Conservation (phyloP, 441 rosid genomes). For the Croton laevigatus region DNA sequence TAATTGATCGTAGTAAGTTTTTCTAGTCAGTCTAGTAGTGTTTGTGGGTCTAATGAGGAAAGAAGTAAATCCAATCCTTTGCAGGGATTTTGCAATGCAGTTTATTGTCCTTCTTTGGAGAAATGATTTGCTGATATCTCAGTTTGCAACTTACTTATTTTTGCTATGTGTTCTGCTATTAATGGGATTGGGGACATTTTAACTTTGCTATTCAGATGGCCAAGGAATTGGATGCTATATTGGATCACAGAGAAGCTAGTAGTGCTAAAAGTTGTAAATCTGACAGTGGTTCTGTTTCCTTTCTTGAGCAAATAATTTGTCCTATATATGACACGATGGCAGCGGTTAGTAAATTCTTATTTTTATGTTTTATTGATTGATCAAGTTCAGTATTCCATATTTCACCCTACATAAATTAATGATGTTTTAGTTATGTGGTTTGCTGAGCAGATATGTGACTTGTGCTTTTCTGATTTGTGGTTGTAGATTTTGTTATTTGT, state of each 20-base stretch:
- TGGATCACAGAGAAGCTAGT: constrained; percentile 90
- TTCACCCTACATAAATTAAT: not conserved
- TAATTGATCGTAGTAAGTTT: not conserved
- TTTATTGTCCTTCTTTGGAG: not conserved
- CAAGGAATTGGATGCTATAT: constrained; percentile 84
- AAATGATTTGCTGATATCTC: not conserved
- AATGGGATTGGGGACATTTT: not conserved
- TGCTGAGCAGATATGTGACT: not conserved
- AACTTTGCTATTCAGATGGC: constrained; percentile 71
- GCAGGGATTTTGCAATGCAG: not conserved
- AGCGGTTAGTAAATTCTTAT: constrained; percentile 44
- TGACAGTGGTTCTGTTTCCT: constrained; percentile 70
- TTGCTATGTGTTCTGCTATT: constrained; percentile 1
- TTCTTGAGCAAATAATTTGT: constrained; percentile 67
- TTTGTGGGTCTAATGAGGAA: no score
- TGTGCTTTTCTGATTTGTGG: not conserved
- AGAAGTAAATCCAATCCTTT: no score
- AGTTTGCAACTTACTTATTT: constrained; percentile 2
- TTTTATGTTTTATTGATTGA: not conserved
- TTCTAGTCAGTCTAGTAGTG: not conserved
- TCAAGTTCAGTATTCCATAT: not conserved
- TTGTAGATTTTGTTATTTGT: not conserved
- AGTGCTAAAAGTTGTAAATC: constrained; percentile 61
- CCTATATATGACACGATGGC: constrained; percentile 70
- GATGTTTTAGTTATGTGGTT: not conserved